These are phyloP conservation scores for Gorgonomyces haynaldii DNA, from an alignment of 192 early-diverging fungal species.

Conservation along the genomic window DNA sequence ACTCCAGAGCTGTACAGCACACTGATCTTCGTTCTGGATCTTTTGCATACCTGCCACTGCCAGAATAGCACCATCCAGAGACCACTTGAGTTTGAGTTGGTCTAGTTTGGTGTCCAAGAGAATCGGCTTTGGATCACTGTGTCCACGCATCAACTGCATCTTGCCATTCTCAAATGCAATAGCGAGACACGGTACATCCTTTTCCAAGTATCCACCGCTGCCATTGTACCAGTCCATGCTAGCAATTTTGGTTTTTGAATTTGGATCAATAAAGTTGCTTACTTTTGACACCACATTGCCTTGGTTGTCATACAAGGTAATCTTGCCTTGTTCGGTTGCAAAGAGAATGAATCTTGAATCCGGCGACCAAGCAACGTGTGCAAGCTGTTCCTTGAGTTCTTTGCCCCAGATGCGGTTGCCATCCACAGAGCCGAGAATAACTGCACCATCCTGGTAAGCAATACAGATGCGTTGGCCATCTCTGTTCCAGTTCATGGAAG, in stretches of 20 bases:
- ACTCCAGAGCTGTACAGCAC: conserved; percentile 42
- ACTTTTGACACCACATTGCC: conserved; percentile 39
- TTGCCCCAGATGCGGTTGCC: conserved; percentile 51
- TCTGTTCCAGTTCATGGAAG: conserved; percentile 43
- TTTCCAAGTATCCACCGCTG: conserved; percentile 33
- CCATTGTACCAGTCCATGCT: conserved; percentile 49
- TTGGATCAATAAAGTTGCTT: conserved; percentile 26
- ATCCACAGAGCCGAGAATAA: conserved; percentile 52
- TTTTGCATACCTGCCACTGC: conserved; percentile 44
- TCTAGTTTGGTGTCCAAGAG: conserved; percentile 43
- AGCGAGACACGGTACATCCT: conserved; percentile 36
- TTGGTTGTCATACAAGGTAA: conserved; percentile 39
- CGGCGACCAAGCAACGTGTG: conserved; percentile 45
- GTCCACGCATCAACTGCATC: conserved; percentile 45
- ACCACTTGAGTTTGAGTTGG: conserved; percentile 44
- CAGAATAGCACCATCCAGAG: conserved; percentile 40
- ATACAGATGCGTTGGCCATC: conserved; percentile 47
- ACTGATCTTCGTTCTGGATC: conserved; percentile 32
- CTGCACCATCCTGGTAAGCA: conserved; percentile 50
- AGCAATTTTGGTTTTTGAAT: conserved; percentile 28
- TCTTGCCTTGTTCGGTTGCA: conserved; percentile 35
- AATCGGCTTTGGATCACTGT: conserved; percentile 42
- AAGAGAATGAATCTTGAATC: conserved; percentile 45
- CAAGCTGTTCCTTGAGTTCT: conserved; percentile 33
- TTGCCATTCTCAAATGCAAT: conserved; percentile 48